Conservation (phyloP, 192 early-diverging fungal species). For the Oehlia diaphana region DNA sequence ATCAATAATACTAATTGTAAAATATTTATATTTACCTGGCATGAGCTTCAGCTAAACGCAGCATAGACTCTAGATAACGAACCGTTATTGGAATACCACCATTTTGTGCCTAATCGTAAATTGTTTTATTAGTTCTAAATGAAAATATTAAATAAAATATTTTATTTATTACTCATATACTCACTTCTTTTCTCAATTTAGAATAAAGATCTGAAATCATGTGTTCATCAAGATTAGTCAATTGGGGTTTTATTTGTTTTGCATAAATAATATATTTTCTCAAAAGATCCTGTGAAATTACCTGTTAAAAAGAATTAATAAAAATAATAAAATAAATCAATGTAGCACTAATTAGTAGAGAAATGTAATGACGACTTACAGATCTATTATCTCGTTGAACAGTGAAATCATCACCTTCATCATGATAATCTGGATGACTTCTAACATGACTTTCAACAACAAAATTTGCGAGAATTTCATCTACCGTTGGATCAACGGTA, state of each 20-base stretch:
- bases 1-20: no score
- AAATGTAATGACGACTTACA: not conserved
- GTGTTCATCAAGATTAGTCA: constrained; percentile 85
- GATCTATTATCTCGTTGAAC: not conserved
- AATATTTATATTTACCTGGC: constrained; percentile 51
- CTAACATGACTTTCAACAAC: constrained; percentile 91
- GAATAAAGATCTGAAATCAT: constrained; percentile 89
- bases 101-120: constrained; percentile 45
- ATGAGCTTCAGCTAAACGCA: constrained; percentile 83
- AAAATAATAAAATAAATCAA: constrained; percentile 16
- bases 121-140: not conserved
- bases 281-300: constrained; percentile 79
- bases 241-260: constrained; percentile 72
- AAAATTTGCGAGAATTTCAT: constrained; percentile 89
- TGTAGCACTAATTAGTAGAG: not conserved
- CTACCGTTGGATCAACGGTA: constrained; percentile 84
- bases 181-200: constrained; percentile 87
- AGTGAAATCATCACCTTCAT: constrained; percentile 34
- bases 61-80: constrained; percentile 85
- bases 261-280: constrained; percentile 90
- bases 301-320: constrained; percentile 38
- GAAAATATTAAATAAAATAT: not conserved
- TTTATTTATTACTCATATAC: constrained; percentile 21
- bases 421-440: constrained; percentile 75
- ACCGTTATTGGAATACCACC: constrained; percentile 86